A percentile compares a stretch with the other conserved stretches of the same genome.
Conservation (phyloP, 805 yeast species). For the Myxozyma mucilagina region DNA sequence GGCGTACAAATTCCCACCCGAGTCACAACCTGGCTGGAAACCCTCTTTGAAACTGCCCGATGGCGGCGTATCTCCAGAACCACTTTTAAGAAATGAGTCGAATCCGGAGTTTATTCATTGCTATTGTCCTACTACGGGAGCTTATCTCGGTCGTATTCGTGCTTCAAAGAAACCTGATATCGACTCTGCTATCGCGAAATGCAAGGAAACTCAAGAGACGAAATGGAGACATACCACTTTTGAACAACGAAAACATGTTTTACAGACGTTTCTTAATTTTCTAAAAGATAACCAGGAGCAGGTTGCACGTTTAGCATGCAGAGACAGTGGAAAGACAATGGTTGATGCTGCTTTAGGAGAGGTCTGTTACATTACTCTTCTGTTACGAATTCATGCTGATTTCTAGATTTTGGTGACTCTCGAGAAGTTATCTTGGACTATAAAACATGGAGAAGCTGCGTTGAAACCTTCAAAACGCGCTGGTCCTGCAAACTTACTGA, state of each 20-base stretch:
- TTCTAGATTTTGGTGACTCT: conserved; percentile 85
- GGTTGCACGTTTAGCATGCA: conserved; percentile 87
- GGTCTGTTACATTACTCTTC: conserved; percentile 1
- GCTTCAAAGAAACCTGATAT: conserved; percentile 70
- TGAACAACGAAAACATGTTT: conserved; percentile 65
- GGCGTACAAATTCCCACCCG: conserved; percentile 23
- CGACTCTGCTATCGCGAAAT: conserved; percentile 58
- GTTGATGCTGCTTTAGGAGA: conserved; percentile 81
- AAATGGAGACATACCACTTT: conserved; percentile 57
- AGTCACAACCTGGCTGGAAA: conserved; percentile 19
- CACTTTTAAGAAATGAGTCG: neutral
- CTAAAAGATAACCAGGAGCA: conserved; percentile 79
- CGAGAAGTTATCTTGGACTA: conserved; percentile 89
- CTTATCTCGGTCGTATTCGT: conserved; percentile 69
- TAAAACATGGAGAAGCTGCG: conserved; percentile 75
- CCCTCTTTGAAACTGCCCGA: neutral
- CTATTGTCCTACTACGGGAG: conserved; percentile 96
- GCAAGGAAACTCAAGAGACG: conserved; percentile 54
- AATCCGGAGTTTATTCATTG: conserved; percentile 58
- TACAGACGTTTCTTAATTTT: conserved; percentile 68
- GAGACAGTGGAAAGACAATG: conserved; percentile 96
- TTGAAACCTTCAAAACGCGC: conserved; percentile 73
- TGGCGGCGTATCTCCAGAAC: neutral
- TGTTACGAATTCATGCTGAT: neutral
- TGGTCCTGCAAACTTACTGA: conserved; percentile 81